These are phyloP conservation scores for Schizopora paradoxa DNA, from an alignment of 1,284 basidiomycete species.

Conservation along the genomic window DNA sequence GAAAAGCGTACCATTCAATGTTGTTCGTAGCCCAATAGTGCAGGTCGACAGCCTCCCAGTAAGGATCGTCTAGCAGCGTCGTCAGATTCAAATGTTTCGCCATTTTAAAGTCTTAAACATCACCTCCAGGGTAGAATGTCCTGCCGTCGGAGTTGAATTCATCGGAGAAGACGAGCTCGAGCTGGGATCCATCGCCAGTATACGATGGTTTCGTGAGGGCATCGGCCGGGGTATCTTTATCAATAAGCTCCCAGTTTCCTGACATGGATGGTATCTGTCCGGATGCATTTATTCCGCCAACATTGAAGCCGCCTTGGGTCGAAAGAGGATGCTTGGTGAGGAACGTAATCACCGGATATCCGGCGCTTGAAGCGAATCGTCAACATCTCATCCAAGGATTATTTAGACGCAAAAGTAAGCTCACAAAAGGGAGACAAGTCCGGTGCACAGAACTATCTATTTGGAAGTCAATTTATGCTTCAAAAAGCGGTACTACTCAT, in stretches of 20 bases:
- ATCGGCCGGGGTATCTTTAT: conserved; percentile 65
- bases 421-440: conserved; percentile 70
- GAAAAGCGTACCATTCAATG: conserved; percentile 52
- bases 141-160: conserved; percentile 83
- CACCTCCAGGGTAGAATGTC: conserved; percentile 63
- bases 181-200: conserved; percentile 41
- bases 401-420: conserved; percentile 24
- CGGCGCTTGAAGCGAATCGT: conserved; percentile 46
- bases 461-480: not conserved
- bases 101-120: conserved; percentile 27
- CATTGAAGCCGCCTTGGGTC: conserved; percentile 62
- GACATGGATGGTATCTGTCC: conserved; percentile 66
- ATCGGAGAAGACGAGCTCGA: conserved; percentile 80
- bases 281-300: conserved; percentile 76
- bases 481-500: not conserved
- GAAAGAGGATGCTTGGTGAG: conserved; percentile 48
- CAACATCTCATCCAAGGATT: conserved; percentile 4
- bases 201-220: conserved; percentile 58
- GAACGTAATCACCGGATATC: conserved; percentile 75
- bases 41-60: conserved; percentile 67
- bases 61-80: conserved; percentile 50
- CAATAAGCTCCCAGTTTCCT: conserved; percentile 70
- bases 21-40: conserved; percentile 44
- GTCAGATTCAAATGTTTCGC: conserved; percentile 36
- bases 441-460: conserved; percentile 46